Evolutionary conservation across 2,329 filamentous ascomycete genomes (phyloP).

Genomic region (Sphaerulina vaccinii): DNA sequence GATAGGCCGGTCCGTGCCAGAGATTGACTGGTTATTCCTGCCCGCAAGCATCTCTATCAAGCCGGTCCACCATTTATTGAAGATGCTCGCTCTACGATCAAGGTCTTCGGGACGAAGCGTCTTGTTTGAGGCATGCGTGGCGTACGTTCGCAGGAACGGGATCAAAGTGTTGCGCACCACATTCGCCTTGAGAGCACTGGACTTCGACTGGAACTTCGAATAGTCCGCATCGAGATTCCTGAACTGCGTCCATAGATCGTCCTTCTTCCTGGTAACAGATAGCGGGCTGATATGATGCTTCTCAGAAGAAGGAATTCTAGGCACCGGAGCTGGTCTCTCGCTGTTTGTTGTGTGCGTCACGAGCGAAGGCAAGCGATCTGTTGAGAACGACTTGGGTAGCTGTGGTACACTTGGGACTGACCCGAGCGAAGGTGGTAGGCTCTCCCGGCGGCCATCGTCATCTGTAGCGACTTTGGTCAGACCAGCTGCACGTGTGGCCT

Average conservation of each 20-base stretch:
- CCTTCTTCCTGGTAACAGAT: conserved; percentile 55
- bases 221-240: conserved; percentile 67
- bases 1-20: conserved; percentile 77
- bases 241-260: conserved; percentile 69
- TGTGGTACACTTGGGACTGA: conserved; percentile 39
- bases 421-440: conserved; percentile 12
- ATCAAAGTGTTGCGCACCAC: conserved; percentile 70
- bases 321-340: conserved; percentile 44
- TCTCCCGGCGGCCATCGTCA: conserved; percentile 5
- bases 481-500: conserved; percentile 15
- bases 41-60: conserved; percentile 80
- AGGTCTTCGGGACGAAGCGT: conserved; percentile 74
- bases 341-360: conserved; percentile 37
- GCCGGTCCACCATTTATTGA: conserved; percentile 89
- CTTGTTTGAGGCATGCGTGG: conserved; percentile 64
- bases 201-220: conserved; percentile 73
- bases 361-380: conserved; percentile 44
- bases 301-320: conserved; percentile 42
- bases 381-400: conserved; percentile 51
- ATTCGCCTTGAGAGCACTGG: conserved; percentile 70
- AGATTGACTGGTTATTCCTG: conserved; percentile 70
- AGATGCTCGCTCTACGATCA: conserved; percentile 72
- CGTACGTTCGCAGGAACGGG: conserved; percentile 73
- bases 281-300: conserved; percentile 22
- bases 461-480: conserved; percentile 19